Conservation (phyloP, 331 rosid species). For the Acacia pycnantha region DNA sequence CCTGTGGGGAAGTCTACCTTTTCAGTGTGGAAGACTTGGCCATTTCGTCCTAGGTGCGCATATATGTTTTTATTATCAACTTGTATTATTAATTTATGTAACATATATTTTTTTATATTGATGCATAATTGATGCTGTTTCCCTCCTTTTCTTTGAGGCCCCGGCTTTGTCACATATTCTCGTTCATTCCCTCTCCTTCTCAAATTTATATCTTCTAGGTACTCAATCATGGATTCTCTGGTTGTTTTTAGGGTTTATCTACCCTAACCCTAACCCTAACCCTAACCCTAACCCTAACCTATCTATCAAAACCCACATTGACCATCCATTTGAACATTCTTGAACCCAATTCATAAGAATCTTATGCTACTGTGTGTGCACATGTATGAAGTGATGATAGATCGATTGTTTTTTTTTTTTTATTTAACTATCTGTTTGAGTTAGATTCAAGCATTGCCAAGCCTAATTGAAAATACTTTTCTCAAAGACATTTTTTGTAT, state of each 20-base stretch:
- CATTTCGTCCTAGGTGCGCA: conserved; percentile 55
- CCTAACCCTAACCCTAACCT: conserved; percentile 12
- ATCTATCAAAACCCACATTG: conserved; percentile 15
- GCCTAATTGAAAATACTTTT: too few species aligned
- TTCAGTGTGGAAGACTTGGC: conserved; percentile 50
- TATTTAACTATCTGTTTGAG: too few species aligned
- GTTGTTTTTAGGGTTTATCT: conserved; percentile 31
- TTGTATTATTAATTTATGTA: conserved; percentile 29
- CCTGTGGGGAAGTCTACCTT: conserved; percentile 43
- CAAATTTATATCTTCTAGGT: conserved; percentile 27
- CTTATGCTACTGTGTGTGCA: background rate
- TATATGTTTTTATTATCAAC: conserved; percentile 40
- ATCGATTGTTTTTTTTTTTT: too few species aligned
- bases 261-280: conserved; percentile 16
- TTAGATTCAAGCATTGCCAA: background rate
- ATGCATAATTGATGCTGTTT: conserved; percentile 36
- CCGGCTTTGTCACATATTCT: conserved; percentile 34
- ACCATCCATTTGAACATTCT: conserved; percentile 36
- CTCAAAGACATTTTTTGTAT: too few species aligned
- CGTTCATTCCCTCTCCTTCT: conserved; percentile 30
- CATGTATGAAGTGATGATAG: background rate
- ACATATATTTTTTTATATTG: background rate
- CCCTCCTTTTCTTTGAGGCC: conserved; percentile 19
- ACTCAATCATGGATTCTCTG: conserved; percentile 32
- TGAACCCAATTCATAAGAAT: conserved; percentile 25